A percentile compares a stretch with the other conserved stretches of the same genome.
phyloP scores from a whole-genome alignment of 768 basidiomycete genomes.

The Boletales sp. region DNA sequence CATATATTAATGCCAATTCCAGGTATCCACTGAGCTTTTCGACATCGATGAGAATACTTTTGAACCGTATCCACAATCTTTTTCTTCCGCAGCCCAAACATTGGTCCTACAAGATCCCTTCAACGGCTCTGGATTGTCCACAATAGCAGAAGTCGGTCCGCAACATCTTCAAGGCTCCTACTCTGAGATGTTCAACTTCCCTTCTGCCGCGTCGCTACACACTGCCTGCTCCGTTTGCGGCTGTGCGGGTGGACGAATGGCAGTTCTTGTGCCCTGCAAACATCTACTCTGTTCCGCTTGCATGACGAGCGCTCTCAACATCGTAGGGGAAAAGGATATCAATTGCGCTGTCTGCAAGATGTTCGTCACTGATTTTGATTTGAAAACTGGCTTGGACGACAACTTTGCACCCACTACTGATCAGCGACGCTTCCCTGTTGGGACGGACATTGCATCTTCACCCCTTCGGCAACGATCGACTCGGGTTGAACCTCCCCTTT shows the following conservation, averaged over 20 bases:
- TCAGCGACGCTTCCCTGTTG: conserved; percentile 9
- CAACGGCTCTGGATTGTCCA: conserved; percentile 31
- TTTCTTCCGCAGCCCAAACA: conserved; percentile 32
- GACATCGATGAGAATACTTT: conserved; percentile 74
- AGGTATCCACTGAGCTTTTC: conserved; percentile 56
- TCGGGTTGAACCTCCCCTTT: conserved; percentile 24
- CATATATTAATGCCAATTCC: conserved; percentile 16
- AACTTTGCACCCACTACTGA: conserved; percentile 15
- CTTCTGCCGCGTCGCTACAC: conserved; percentile 12
- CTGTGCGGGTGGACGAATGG: conserved; percentile 44
- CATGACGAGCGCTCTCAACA: conserved; percentile 82
- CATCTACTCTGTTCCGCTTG: conserved; percentile 80
- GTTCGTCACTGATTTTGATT: conserved; percentile 66
- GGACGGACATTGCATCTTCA: conserved; percentile 15
- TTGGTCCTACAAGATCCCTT: conserved; percentile 44
- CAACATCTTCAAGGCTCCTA: conserved; percentile 20
- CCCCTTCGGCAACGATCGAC: conserved; percentile 24
- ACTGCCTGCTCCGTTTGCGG: conserved; percentile 65
- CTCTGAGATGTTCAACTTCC: conserved; percentile 22
- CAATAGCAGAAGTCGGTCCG: conserved; percentile 28
- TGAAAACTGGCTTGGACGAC: conserved; percentile 34
- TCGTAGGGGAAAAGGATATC: conserved; percentile 88
- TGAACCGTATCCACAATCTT: conserved; percentile 44
- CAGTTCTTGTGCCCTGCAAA: conserved; percentile 67
- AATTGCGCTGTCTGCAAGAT: conserved; percentile 76